Conservation (phyloP, 129 eudicot species). For the Gnaphalium uliginosum region DNA sequence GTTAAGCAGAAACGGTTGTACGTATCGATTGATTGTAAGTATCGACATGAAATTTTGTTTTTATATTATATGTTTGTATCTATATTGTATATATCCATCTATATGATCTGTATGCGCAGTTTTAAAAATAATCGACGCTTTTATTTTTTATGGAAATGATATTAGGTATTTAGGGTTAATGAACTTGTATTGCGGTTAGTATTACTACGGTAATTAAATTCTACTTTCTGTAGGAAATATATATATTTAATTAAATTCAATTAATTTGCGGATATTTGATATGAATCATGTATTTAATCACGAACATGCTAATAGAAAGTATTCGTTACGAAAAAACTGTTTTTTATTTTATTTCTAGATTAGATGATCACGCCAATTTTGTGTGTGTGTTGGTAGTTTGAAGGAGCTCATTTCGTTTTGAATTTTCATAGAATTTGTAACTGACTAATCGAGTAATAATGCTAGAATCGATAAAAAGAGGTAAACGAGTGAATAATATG, state of each 20-base stretch:
- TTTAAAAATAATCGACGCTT: neutral
- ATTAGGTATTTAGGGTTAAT: neutral
- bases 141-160: too few relatives aligned
- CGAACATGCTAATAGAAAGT: neutral
- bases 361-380: neutral
- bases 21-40: constrained; percentile 13
- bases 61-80: neutral
- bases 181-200: neutral
- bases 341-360: neutral
- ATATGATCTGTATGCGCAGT: constrained; percentile 17
- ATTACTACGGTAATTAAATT: neutral
- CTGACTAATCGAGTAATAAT: too few relatives aligned
- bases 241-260: neutral
- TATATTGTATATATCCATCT: neutral
- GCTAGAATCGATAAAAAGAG: neutral
- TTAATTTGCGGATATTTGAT: constrained; percentile 5
- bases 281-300: neutral
- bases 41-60: constrained; percentile 7
- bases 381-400: neutral
- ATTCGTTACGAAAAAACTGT: neutral
- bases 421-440: neutral
- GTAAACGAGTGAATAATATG: neutral
- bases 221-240: constrained; percentile 13
- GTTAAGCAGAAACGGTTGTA: constrained; percentile 11
- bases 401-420: neutral